Conservation (phyloP, 1,284 basidiomycete genomes). For the Cryptococcus jaspeensis region DNA sequence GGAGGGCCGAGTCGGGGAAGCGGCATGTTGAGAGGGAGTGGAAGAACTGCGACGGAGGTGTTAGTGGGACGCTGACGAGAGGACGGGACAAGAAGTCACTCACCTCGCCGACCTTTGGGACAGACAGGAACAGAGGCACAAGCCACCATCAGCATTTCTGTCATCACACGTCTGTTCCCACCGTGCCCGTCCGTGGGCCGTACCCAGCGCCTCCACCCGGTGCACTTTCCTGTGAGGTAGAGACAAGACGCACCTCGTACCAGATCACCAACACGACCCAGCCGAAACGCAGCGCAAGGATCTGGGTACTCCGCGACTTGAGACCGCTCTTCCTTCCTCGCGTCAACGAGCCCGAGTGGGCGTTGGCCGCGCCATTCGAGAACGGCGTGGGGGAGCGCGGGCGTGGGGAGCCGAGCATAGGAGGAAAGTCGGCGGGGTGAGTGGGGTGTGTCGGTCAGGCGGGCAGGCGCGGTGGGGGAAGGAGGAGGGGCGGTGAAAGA, state of each 20-base stretch:
- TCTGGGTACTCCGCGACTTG: conserved; percentile 35
- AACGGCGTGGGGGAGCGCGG: conserved; percentile 3
- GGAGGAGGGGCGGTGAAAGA: too few relatives aligned
- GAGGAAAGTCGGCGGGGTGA: not conserved
- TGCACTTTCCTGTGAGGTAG: conserved; percentile 1
- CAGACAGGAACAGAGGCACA: too few relatives aligned
- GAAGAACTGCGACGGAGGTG: conserved; percentile 39
- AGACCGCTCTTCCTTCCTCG: conserved; percentile 28
- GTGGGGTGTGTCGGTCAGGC: not conserved
- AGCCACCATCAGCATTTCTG: conserved; percentile 2
- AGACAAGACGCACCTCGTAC: conserved; percentile 62
- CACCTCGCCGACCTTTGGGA: conserved; percentile 41
- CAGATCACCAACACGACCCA: conserved; percentile 66
- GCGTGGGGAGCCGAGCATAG: conserved; percentile 14
- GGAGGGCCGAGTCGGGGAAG: conserved; percentile 46
- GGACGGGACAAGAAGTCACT: conserved; percentile 9
- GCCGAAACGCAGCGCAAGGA: conserved; percentile 55
- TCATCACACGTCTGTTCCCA: not conserved
- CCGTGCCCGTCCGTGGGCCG: not conserved
- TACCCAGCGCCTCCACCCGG: not conserved
- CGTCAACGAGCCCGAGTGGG: not conserved
- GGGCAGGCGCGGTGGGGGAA: not conserved
- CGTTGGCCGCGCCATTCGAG: not conserved
- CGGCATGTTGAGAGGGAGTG: conserved; percentile 48
- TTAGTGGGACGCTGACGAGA: not conserved